These are phyloP conservation scores for Lignosus rhinocerotis DNA, from an alignment of 1,284 basidiomycete genomes.

Conservation along the genomic window DNA sequence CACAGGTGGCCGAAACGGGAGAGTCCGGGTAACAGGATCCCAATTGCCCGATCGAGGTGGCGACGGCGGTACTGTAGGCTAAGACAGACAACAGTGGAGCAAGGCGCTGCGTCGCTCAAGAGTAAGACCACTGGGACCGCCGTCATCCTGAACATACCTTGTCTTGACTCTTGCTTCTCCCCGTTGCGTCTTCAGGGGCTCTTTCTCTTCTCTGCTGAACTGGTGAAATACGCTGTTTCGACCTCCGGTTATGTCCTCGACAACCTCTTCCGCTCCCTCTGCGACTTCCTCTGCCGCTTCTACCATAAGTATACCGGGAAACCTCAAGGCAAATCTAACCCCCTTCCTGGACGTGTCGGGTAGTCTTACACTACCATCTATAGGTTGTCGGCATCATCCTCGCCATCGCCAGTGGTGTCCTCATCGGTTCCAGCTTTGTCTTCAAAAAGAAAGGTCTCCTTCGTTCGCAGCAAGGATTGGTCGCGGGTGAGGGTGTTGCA, in stretches of 20 bases:
- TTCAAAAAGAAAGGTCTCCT: slow-evolving; percentile 95
- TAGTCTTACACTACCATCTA: slow-evolving; percentile 20
- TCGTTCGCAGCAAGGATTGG: slow-evolving; percentile 65
- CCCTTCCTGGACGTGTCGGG: background rate
- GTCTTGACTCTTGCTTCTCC: slow-evolving; percentile 3
- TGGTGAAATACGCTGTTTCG: slow-evolving; percentile 17
- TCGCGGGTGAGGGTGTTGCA: slow-evolving; percentile 89
- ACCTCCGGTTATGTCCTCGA: slow-evolving; percentile 33
- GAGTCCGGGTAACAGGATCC: background rate
- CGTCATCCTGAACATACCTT: background rate
- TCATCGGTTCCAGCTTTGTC: slow-evolving; percentile 93
- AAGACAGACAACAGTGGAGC: background rate
- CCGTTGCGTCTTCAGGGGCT: slow-evolving; percentile 9
- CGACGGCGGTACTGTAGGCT: slow-evolving; percentile 4
- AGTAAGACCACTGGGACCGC: background rate
- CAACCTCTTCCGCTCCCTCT: slow-evolving; percentile 37
- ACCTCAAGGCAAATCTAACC: slow-evolving; percentile 40
- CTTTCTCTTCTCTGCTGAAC: slow-evolving; percentile 8
- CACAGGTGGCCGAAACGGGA: background rate
- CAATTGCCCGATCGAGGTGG: slow-evolving; percentile 4
- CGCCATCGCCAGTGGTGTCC: slow-evolving; percentile 80
- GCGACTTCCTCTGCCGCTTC: slow-evolving; percentile 35
- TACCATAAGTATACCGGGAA: slow-evolving; percentile 38
- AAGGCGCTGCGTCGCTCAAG: background rate
- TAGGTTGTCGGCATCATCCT: slow-evolving; percentile 79